Conservation (phyloP, 2,329 filamentous ascomycete species). For the Colletotrichum falcatum region DNA sequence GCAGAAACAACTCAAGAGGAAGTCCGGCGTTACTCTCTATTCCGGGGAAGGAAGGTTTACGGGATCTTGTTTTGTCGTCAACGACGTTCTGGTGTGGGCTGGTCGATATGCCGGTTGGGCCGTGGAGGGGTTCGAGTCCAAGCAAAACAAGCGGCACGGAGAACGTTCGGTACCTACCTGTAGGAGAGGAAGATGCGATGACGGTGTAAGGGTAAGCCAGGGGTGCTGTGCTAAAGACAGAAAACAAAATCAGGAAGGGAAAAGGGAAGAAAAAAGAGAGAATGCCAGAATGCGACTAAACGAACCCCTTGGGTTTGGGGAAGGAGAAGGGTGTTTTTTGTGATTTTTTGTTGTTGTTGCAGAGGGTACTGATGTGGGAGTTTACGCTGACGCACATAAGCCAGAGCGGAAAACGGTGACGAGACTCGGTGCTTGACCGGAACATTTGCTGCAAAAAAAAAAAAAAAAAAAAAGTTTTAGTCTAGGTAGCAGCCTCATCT, state of each 20-base stretch:
- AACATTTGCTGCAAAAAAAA: conserved; percentile 6
- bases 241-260: background rate
- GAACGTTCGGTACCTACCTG: background rate
- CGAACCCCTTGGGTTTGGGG: background rate
- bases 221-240: background rate
- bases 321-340: background rate
- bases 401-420: background rate
- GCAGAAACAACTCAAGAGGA: conserved; percentile 1
- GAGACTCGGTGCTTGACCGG: conserved; percentile 5
- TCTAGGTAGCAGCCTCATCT: too few species aligned
- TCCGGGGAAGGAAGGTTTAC: background rate
- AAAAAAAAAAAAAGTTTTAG: too few species aligned
- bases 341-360: background rate
- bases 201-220: conserved; percentile 8
- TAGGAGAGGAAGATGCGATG: background rate
- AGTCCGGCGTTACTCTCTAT: background rate
- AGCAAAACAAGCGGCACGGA: conserved; percentile 30
- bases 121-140: conserved; percentile 33
- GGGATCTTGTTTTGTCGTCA: conserved; percentile 4
- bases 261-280: background rate
- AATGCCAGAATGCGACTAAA: background rate
- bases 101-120: conserved; percentile 14
- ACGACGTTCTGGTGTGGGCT: conserved; percentile 13
- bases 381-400: background rate
- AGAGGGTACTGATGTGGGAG: background rate